Evolutionary conservation across 2,329 filamentous ascomycete genomes (phyloP).

Genomic region (Acarospora socialis): DNA sequence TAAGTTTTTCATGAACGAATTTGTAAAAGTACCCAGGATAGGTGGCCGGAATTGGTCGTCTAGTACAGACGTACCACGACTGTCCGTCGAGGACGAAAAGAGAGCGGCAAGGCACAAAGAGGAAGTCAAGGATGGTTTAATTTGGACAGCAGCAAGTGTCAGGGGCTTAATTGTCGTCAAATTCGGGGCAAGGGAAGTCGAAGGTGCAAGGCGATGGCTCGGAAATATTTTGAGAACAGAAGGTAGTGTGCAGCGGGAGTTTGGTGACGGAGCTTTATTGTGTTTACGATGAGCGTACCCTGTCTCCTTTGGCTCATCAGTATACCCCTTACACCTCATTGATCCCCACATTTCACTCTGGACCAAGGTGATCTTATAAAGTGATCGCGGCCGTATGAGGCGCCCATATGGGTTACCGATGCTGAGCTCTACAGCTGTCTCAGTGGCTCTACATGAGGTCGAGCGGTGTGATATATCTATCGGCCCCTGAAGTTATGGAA

Average conservation of each 20-base stretch:
- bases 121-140: constrained; percentile 46
- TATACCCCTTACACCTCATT: no score
- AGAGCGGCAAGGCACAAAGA: constrained; percentile 36
- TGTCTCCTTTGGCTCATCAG: no score
- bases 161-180: constrained; percentile 84
- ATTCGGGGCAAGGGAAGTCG: constrained; percentile 69
- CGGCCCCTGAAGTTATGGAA: no score
- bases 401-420: no score
- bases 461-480: no score
- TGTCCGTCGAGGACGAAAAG: constrained; percentile 13
- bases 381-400: no score
- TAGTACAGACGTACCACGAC: constrained; percentile 8
- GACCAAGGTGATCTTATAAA: no score
- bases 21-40: constrained; percentile 62
- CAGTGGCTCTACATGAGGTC: no score
- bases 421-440: no score
- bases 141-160: constrained; percentile 72
- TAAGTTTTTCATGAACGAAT: constrained; percentile 65
- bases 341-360: no score
- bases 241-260: constrained; percentile 10
- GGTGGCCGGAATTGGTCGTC: constrained; percentile 65
- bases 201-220: constrained; percentile 42
- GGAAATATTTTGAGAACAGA: constrained; percentile 11
- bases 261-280: constrained; percentile 12
- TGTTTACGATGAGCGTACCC: constrained; percentile 11